Evolutionary conservation across 495 filamentous ascomycete genomes (phyloP).

Genomic region (Copromyces sp.): DNA sequence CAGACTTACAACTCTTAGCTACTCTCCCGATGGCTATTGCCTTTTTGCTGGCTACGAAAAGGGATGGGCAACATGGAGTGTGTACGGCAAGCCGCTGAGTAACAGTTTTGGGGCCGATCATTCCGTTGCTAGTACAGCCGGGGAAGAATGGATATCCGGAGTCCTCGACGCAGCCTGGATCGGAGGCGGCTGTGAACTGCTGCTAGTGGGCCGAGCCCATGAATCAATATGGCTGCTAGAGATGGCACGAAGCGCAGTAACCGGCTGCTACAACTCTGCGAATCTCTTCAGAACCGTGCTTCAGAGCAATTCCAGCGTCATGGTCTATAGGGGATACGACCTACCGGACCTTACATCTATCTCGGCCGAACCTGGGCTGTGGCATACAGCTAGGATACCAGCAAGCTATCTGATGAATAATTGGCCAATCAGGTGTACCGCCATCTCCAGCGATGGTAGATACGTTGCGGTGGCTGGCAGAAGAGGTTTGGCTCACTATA

Average conservation of each 20-base stretch:
- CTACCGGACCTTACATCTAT: slow-evolving; percentile 81
- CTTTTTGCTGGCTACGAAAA: slow-evolving; percentile 87
- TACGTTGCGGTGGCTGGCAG: slow-evolving; percentile 93
- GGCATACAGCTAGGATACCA: slow-evolving; percentile 87
- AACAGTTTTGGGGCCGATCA: slow-evolving; percentile 68
- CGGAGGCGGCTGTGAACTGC: slow-evolving; percentile 74
- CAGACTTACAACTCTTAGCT: slow-evolving; percentile 59
- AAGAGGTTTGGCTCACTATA: slow-evolving; percentile 90
- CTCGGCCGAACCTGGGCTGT: slow-evolving; percentile 82
- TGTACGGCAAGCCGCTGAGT: slow-evolving; percentile 81
- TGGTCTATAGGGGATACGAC: slow-evolving; percentile 90
- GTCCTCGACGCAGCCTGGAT: slow-evolving; percentile 73
- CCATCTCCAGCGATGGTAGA: slow-evolving; percentile 81
- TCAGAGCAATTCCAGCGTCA: slow-evolving; percentile 71
- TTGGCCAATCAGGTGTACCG: slow-evolving; percentile 80
- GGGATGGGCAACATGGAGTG: slow-evolving; percentile 95
- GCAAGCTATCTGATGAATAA: slow-evolving; percentile 75
- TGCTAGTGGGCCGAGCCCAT: slow-evolving; percentile 57
- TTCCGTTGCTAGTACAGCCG: slow-evolving; percentile 50
- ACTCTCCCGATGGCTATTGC: slow-evolving; percentile 95
- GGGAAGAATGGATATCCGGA: slow-evolving; percentile 72
- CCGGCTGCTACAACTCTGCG: slow-evolving; percentile 79
- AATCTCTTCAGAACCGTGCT: slow-evolving; percentile 85
- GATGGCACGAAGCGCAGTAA: slow-evolving; percentile 82
- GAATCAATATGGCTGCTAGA: slow-evolving; percentile 80